Evolutionary conservation across 805 yeast genomes (phyloP).

Genomic region (Hanseniaspora meyeri): DNA sequence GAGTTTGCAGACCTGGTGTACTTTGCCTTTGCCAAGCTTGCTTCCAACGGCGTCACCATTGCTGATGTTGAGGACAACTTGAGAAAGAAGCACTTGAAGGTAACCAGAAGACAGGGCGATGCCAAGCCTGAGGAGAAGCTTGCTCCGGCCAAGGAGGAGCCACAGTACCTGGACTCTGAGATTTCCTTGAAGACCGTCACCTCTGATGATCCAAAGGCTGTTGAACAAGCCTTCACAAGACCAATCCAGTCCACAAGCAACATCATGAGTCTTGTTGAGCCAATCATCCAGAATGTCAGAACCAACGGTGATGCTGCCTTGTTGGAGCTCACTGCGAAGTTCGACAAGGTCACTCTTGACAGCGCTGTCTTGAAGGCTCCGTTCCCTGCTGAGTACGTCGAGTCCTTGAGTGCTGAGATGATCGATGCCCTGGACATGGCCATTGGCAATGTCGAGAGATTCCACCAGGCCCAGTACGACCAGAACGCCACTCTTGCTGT

Average conservation of each 20-base stretch:
- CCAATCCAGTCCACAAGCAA: constrained; percentile 93
- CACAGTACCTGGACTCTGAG: constrained; percentile 23
- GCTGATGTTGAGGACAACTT: constrained; percentile 74
- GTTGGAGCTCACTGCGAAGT: constrained; percentile 78
- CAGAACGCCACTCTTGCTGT: constrained; percentile 62
- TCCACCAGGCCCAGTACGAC: constrained; percentile 79
- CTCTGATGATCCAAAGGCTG: constrained; percentile 27
- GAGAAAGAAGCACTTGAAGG: constrained; percentile 70
- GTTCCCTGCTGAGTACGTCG: constrained; percentile 65
- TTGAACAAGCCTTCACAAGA: constrained; percentile 60
- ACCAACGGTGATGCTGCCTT: constrained; percentile 74
- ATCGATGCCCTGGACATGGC: constrained; percentile 80
- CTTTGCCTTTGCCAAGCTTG: constrained; percentile 61
- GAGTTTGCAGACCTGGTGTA: constrained; percentile 89
- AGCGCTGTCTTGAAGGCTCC: constrained; percentile 80
- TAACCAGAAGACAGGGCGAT: constrained; percentile 88
- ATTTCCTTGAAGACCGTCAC: constrained; percentile 22
- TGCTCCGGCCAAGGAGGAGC: constrained; percentile 17
- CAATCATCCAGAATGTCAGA: constrained; percentile 72
- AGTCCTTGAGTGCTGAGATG: constrained; percentile 58
- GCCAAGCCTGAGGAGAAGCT: constrained; percentile 57
- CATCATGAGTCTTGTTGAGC: constrained; percentile 83
- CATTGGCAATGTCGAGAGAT: constrained; percentile 72
- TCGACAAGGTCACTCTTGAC: constrained; percentile 66
- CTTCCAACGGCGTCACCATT: constrained; percentile 65